Conservation (phyloP, 306 rosid genomes). For the Hippophae gyantsensis region DNA sequence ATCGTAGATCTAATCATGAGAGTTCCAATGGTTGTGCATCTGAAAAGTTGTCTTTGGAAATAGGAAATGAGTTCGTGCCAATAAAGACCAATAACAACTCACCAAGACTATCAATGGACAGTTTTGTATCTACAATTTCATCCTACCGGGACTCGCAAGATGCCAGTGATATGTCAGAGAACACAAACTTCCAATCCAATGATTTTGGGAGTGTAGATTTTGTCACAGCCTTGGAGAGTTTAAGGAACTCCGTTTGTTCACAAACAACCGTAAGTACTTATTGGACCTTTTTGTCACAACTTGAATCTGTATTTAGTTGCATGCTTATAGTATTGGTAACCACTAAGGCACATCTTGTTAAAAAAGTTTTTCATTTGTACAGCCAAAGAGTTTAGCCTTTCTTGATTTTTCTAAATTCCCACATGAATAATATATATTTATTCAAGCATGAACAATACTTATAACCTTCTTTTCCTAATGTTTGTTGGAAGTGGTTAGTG, state of each 20-base stretch:
- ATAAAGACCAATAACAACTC: conserved; percentile 19
- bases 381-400: no score
- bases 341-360: no score
- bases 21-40: conserved; percentile 5
- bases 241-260: conserved; percentile 9
- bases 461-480: neutral
- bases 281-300: neutral
- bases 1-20: conserved; percentile 20
- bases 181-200: conserved; percentile 21
- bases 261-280: conserved; percentile 35
- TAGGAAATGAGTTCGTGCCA: neutral
- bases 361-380: no score
- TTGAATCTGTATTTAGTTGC: neutral
- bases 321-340: neutral
- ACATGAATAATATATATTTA: no score
- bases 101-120: conserved; percentile 21
- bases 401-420: no score
- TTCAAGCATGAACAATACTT: no score
- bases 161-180: conserved; percentile 23
- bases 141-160: conserved; percentile 17
- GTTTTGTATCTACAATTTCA: conserved; percentile 16
- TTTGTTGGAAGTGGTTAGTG: neutral
- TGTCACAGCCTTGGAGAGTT: conserved; percentile 13
- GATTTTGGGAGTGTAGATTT: conserved; percentile 23
- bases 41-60: neutral